These are phyloP conservation scores for Camelina hispida DNA, from an alignment of 345 rosid species.

Conservation along the genomic window DNA sequence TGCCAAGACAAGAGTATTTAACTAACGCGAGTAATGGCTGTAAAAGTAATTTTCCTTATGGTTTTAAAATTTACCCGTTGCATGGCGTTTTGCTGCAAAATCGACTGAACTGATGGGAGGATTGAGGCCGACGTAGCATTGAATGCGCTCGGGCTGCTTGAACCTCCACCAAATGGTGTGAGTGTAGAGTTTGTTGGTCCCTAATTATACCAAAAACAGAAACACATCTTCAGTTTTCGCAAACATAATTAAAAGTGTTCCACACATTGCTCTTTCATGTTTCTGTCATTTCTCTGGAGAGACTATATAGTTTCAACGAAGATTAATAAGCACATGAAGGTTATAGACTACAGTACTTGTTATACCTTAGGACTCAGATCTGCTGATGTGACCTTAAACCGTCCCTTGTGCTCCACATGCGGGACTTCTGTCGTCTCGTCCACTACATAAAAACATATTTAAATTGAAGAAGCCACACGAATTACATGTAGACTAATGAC, in stretches of 20 bases:
- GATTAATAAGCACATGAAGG: background rate
- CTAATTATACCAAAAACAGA: conserved; percentile 48
- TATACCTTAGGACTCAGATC: conserved; percentile 90
- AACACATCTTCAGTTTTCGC: conserved; percentile 22
- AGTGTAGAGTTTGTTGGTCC: conserved; percentile 61
- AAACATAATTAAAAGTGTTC: conserved; percentile 8
- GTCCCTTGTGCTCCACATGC: conserved; percentile 82
- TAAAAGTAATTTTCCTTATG: background rate
- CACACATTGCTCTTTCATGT: conserved; percentile 5
- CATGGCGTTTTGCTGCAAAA: conserved; percentile 79
- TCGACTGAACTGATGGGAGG: conserved; percentile 76
- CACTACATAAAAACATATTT: conserved; percentile 44
- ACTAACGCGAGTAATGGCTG: background rate
- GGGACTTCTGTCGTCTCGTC: conserved; percentile 85
- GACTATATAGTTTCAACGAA: conserved; percentile 21
- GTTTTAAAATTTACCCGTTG: conserved; percentile 65
- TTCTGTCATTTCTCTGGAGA: conserved; percentile 15
- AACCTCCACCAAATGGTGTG: conserved; percentile 54
- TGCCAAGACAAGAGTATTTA: conserved; percentile 49
- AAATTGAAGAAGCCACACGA: conserved; percentile 17
- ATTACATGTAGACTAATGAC: conserved; percentile 38
- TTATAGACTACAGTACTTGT: conserved; percentile 25
- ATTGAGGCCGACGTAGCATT: conserved; percentile 53
- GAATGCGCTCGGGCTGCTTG: conserved; percentile 56
- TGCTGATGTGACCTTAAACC: conserved; percentile 85